A percentile compares a stretch with the other conserved stretches of the same genome.
Conservation (phyloP, 495 filamentous ascomycete genomes). For the Tuber melanosporum region DNA sequence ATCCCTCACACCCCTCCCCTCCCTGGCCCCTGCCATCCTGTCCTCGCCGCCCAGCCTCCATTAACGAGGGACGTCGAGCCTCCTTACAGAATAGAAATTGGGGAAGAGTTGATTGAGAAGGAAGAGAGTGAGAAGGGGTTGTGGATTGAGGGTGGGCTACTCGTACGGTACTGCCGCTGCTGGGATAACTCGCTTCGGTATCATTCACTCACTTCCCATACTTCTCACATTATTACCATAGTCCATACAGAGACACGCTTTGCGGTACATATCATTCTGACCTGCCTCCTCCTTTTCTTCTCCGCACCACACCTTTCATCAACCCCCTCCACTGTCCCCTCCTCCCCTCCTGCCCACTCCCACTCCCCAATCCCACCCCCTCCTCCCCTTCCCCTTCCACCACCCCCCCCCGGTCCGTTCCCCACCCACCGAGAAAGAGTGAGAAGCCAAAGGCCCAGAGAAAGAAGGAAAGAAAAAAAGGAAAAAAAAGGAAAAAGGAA, state of each 20-base stretch:
- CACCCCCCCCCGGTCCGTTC: conserved; percentile 18
- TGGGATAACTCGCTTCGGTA: neutral
- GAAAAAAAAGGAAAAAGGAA: neutral
- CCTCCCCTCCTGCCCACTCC: conserved; percentile 3
- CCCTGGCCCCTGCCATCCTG: conserved; percentile 31
- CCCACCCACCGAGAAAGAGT: neutral
- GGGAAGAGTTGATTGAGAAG: conserved; percentile 14
- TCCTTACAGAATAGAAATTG: conserved; percentile 25
- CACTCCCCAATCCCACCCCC: neutral
- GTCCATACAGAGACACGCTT: neutral
- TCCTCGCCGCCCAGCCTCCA: conserved; percentile 36
- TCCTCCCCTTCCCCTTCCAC: conserved; percentile 24
- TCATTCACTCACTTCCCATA: conserved; percentile 7
- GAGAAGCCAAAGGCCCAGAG: neutral
- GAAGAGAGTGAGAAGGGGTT: conserved; percentile 17
- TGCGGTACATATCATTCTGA: conserved; percentile 30
- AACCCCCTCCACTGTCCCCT: conserved; percentile 22
- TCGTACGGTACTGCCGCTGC: conserved; percentile 10
- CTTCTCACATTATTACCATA: conserved; percentile 8
- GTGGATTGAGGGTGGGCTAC: conserved; percentile 11
- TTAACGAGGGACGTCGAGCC: conserved; percentile 28
- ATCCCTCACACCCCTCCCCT: neutral
- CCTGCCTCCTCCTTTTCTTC: conserved; percentile 40
- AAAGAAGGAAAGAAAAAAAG: neutral
- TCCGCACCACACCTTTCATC: conserved; percentile 36